Evolutionary conservation across 2,329 filamentous ascomycete species (phyloP), one percentile per base, ranked within the genome.

Genomic region (Orbilia quercus): DNA sequence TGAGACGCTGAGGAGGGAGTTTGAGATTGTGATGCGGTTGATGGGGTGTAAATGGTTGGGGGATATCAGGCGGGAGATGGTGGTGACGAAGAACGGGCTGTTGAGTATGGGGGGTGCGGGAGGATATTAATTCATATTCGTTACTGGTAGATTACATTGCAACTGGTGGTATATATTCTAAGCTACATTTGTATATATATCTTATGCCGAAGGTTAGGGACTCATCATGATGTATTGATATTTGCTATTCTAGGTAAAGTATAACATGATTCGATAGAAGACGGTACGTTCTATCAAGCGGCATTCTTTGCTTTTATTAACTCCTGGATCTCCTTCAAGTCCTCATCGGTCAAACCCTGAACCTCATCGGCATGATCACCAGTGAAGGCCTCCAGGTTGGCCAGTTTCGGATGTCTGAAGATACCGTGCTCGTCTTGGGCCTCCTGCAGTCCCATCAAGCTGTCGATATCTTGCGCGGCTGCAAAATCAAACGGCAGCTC

Each of bases 1-100:
- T 18, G 59, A 65, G 47, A 72, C 67, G 11, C n/a, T 72, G 28
- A 42, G 53, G 23, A 59, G 28, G 40, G 67, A 72, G 54, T 65
- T 72, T 22, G 53, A 38, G 53, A 45, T 64, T 18, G 67, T 72
- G 45, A 72, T 72, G 67, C 65, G 59, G 67, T 28, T 64, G 45
- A 72, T 72, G 67, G 67, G 67, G 25, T 72, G 67, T 55, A 59
- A 22, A 20, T n/a, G 31, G 40, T 16, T 65, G 11, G 36, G 40
- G 28, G 59, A 72, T 42, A 72, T 72, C 18, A 42, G 42, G 45
- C 50, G 67, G 34, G 59, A 72, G 47, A 72, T 72, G 67, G 18
- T 72, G 25, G 22, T 65, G 25, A 14, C 59, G 14, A 72, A 65
- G 28, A 65, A 31, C 22, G 22, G 18, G 11, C 23, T 72, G 2